Evolutionary conservation across 345 rosid genomes (phyloP), one percentile per base, ranked within the genome.

Genomic region (Syzygium aromaticum): DNA sequence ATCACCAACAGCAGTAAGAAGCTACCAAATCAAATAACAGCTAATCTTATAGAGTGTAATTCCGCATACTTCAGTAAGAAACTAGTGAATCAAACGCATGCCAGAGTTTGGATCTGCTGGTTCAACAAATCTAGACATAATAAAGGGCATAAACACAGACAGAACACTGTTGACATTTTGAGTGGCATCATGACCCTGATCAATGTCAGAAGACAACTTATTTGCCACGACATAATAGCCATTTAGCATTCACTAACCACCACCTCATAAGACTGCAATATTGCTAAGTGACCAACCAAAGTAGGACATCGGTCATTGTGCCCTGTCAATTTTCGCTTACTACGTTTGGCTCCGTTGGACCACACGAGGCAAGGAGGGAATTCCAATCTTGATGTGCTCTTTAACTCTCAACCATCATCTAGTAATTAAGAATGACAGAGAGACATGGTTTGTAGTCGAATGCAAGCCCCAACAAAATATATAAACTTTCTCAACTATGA

Each of bases 311-410:
- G 2, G 23, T 0, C 0, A 1, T 64, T 16, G 12, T 8, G 43
- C 23, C 40, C 63, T 3, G 0, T 67, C 78, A 67, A 67, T 30
- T 8, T 30, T 30, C 8, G 78, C 43, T 4, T 67, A 9, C 1
- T 0, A 0, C 46, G 38, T 33, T 33, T 67, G 80, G 5, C 46
- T 9, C 13, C 46, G 4, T 33, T 0, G 2, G 46, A 33, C 46
- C 25, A 33, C 46, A 67, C 14, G 1, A 0, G 7, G 25, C 46
- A 4, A 67, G 7, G 14, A 33, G 7, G 25, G 80, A 0, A 67
- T 67, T 33, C 80, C 7, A 8, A 17, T 67, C 78, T 0, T 67
- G 46, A 0, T 1, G 46, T 17, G 78, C 78, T 2, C 33, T 67
- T 8, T 67, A 1, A 67, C 25, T 33, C 46, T 33, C 13, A 33